Evolutionary conservation across 2,329 filamentous ascomycete species (phyloP).

Genomic region (Ceratocystis lukuohia): DNA sequence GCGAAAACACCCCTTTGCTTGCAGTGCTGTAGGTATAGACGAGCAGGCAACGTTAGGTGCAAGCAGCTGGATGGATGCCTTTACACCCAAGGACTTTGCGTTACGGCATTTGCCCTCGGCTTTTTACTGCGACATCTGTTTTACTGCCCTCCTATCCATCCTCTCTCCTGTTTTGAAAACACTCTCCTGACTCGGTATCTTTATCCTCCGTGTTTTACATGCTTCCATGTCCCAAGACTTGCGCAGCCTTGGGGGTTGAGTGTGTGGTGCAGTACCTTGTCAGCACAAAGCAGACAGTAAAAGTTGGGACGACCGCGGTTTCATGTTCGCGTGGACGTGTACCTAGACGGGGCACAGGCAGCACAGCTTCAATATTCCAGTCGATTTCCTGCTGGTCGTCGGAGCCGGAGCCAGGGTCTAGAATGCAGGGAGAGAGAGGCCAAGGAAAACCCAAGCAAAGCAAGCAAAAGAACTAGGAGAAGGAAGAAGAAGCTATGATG

Average conservation of each 20-base stretch:
- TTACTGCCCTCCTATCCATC: background rate
- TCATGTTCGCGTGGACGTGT: background rate
- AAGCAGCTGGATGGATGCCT: no score
- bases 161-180: background rate
- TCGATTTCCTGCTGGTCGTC: no score
- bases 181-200: background rate
- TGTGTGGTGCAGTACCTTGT: background rate
- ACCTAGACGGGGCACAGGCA: no score
- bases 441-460: constrained; percentile 8
- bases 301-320: background rate
- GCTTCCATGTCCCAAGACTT: background rate
- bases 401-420: no score
- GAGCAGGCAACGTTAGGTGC: no score
- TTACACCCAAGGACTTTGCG: background rate
- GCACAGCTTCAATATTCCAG: no score
- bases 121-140: background rate
- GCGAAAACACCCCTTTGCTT: no score
- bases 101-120: background rate
- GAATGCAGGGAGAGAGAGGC: no score
- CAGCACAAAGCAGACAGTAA: background rate
- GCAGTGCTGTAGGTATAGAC: no score
- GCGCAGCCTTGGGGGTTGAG: background rate
- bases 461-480: constrained; percentile 22
- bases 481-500: constrained; percentile 19
- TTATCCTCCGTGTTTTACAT: background rate